A percentile compares a stretch with the other conserved stretches of the same genome.
Evolutionary conservation across 768 basidiomycete genomes (phyloP).

Genomic region (Cantharellus cinnabarinus): DNA sequence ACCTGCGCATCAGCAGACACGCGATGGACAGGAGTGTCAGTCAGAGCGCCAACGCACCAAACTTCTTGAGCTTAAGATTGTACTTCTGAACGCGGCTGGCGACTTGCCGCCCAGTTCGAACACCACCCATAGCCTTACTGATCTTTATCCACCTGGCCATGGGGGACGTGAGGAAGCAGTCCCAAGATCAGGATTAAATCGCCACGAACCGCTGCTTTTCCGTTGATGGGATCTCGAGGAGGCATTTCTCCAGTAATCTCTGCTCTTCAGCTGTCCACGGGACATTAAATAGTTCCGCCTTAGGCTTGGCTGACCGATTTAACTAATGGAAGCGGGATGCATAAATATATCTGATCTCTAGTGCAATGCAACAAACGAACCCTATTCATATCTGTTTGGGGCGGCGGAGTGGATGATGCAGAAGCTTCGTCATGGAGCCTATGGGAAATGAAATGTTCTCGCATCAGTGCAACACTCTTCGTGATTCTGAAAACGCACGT

Average conservation of each 20-base stretch:
- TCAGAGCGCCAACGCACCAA: slow-evolving; percentile 20
- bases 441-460: no score
- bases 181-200: background rate
- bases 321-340: no score
- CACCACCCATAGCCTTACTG: slow-evolving; percentile 60
- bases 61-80: slow-evolving; percentile 63
- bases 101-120: slow-evolving; percentile 63
- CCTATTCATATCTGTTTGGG: no score
- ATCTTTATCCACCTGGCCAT: slow-evolving; percentile 53
- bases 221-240: slow-evolving; percentile 58
- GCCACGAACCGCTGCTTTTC: slow-evolving; percentile 45
- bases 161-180: slow-evolving; percentile 5
- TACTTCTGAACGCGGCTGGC: slow-evolving; percentile 79
- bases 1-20: background rate
- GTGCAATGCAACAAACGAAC: no score
- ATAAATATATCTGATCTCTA: no score
- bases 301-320: background rate
- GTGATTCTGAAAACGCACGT: no score
- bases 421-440: no score
- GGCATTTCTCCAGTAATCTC: slow-evolving; percentile 47
- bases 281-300: slow-evolving; percentile 35
- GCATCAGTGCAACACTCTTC: no score
- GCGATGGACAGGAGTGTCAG: background rate
- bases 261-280: slow-evolving; percentile 62
- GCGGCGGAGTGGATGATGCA: no score